Percentiles rank a stretch among this genome's conserved stretches.
phyloP scores from a whole-genome alignment of 2,329 filamentous ascomycete species.

The Alternaria sp. region DNA sequence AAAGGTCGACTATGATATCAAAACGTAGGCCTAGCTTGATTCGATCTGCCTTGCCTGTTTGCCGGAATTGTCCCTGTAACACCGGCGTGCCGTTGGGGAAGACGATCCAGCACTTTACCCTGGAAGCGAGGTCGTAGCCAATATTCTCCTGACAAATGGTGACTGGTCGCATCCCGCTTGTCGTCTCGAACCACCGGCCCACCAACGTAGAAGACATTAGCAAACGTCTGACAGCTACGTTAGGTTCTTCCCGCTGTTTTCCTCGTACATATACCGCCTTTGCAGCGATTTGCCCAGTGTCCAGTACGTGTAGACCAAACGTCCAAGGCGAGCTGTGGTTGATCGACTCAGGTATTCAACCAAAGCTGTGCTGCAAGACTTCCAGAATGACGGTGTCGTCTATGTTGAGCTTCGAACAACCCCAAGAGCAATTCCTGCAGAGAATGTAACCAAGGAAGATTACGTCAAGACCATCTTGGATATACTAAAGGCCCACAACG shows the following conservation, averaged over 20 bases:
- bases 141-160: neutral
- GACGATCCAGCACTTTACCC: neutral
- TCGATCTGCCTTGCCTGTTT: constrained; percentile 17
- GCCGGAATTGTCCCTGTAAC: constrained; percentile 6
- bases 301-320: constrained; percentile 58
- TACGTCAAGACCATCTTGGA: constrained; percentile 73
- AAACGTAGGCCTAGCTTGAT: constrained; percentile 62
- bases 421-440: constrained; percentile 67
- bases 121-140: constrained; percentile 2
- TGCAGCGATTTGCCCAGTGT: constrained; percentile 70
- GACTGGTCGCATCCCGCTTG: neutral
- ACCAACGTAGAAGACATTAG: neutral
- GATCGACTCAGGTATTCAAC: constrained; percentile 63
- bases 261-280: constrained; percentile 80
- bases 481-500: constrained; percentile 66
- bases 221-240: constrained; percentile 24
- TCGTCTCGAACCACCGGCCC: neutral
- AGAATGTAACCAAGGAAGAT: constrained; percentile 64
- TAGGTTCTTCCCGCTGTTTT: constrained; percentile 80
- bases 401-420: constrained; percentile 86
- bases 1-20: constrained; percentile 75
- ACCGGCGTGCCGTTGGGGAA: constrained; percentile 7
- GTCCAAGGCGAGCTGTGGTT: constrained; percentile 7
- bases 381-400: constrained; percentile 73
- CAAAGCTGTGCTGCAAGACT: constrained; percentile 64